Evolutionary conservation across 495 filamentous ascomycete genomes (phyloP).

Genomic region (Tuber magnatum): DNA sequence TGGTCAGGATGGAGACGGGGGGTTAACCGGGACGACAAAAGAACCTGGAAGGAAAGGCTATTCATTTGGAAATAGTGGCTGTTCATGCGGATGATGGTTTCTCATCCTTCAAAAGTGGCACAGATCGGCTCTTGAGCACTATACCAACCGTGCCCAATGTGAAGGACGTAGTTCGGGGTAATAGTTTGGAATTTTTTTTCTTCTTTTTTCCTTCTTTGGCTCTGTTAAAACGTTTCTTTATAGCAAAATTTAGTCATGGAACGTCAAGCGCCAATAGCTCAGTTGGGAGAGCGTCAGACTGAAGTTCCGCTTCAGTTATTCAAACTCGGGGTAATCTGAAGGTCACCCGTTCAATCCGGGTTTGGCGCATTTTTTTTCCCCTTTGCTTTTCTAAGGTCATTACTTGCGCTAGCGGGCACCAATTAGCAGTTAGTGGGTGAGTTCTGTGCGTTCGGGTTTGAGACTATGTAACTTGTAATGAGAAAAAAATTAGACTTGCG

Average conservation of each 20-base stretch:
- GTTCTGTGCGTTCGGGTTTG: background rate
- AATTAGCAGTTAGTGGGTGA: background rate
- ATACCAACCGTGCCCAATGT: background rate
- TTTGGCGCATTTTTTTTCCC: background rate
- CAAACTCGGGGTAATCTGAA: slow-evolving; percentile 10
- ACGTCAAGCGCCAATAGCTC: slow-evolving; percentile 13
- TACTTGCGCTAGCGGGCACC: no score
- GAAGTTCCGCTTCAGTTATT: background rate
- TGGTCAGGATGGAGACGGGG: slow-evolving; percentile 3
- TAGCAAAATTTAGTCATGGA: background rate
- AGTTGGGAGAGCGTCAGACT: slow-evolving; percentile 10
- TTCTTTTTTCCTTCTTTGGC: background rate
- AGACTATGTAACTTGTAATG: background rate
- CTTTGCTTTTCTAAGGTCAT: background rate
- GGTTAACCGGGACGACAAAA: background rate
- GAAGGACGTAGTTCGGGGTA: background rate
- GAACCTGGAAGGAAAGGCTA: slow-evolving; percentile 15
- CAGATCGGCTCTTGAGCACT: background rate
- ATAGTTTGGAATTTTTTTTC: background rate
- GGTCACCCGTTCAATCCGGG: slow-evolving; percentile 18
- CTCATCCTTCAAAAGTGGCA: background rate
- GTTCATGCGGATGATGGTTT: background rate
- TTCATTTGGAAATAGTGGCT: background rate
- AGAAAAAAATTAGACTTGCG: background rate
- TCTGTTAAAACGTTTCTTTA: background rate